Evolutionary conservation across 2,329 filamentous ascomycete species (phyloP).

Genomic region (Ophiosphaerella herpotricha): DNA sequence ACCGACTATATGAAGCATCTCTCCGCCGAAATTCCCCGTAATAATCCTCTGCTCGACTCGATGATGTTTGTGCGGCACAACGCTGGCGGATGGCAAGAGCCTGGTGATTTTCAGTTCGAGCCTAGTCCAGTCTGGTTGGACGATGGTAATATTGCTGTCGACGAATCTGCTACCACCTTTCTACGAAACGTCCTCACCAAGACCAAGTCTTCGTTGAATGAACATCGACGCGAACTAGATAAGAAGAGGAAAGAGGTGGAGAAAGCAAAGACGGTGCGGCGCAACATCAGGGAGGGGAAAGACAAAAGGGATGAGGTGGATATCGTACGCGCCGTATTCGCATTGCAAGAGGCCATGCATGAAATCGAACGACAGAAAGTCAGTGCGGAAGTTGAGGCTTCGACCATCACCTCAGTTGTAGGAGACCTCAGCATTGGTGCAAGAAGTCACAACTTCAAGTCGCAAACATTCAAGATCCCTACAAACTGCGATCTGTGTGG

Average conservation of each 20-base stretch:
- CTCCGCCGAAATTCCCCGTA: constrained; percentile 80
- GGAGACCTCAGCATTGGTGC: constrained; percentile 92
- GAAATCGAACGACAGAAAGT: constrained; percentile 81
- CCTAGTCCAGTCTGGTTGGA: constrained; percentile 97
- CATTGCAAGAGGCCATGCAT: constrained; percentile 82
- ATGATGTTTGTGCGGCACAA: constrained; percentile 99
- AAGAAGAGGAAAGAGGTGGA: constrained; percentile 87
- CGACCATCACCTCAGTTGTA: constrained; percentile 87
- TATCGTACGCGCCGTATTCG: constrained; percentile 80
- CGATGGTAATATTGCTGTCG: constrained; percentile 81
- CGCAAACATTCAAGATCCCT: constrained; percentile 98
- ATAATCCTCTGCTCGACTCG: constrained; percentile 86
- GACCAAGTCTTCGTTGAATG: constrained; percentile 81
- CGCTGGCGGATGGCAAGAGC: constrained; percentile 79
- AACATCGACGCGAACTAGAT: constrained; percentile 81
- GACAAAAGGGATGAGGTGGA: constrained; percentile 90
- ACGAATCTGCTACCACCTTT: constrained; percentile 87
- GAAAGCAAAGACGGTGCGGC: constrained; percentile 70
- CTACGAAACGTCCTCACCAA: constrained; percentile 89
- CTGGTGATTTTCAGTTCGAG: constrained; percentile 83
- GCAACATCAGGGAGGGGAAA: constrained; percentile 77
- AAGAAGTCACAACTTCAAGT: constrained; percentile 96
- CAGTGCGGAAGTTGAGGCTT: constrained; percentile 89
- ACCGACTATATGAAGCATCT: constrained; percentile 73
- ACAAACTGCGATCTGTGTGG: constrained; percentile 98